phyloP scores from a whole-genome alignment of 305 asterid species.

The Fraxinus baroniana region DNA sequence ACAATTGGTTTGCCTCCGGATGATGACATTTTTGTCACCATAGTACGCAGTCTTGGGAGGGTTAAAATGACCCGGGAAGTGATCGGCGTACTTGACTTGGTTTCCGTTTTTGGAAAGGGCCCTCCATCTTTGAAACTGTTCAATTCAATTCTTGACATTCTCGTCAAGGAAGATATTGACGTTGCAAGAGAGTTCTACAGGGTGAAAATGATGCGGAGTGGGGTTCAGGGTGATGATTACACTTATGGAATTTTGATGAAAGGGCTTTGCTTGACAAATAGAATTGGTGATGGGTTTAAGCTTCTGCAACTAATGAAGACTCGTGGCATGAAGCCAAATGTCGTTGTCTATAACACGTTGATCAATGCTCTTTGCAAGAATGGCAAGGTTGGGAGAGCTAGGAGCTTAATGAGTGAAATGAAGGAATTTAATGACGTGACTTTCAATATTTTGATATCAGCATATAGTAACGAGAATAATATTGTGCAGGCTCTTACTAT shows the following conservation, averaged over 20 bases:
- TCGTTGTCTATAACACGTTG: slow-evolving; percentile 69
- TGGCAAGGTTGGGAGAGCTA: slow-evolving; percentile 79
- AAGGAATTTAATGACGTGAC: slow-evolving; percentile 60
- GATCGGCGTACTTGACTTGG: slow-evolving; percentile 56
- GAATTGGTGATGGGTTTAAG: slow-evolving; percentile 85
- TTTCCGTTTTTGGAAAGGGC: slow-evolving; percentile 48
- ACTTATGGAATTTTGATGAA: slow-evolving; percentile 89
- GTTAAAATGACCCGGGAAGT: slow-evolving; percentile 62
- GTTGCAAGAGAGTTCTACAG: slow-evolving; percentile 80
- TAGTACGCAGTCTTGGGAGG: slow-evolving; percentile 73
- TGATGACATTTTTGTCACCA: slow-evolving; percentile 68
- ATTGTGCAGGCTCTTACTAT: slow-evolving; percentile 74
- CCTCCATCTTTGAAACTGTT: slow-evolving; percentile 64
- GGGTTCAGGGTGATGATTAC: slow-evolving; percentile 72
- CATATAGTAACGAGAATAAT: slow-evolving; percentile 66
- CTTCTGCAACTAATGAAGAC: slow-evolving; percentile 71
- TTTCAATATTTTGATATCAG: slow-evolving; percentile 67
- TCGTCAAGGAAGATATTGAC: slow-evolving; percentile 82
- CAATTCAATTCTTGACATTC: slow-evolving; percentile 79
- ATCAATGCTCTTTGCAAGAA: slow-evolving; percentile 78
- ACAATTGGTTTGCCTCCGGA: slow-evolving; percentile 50
- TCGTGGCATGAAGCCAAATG: slow-evolving; percentile 43
- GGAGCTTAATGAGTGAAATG: slow-evolving; percentile 76
- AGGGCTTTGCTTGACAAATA: slow-evolving; percentile 84
- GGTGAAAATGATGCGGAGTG: slow-evolving; percentile 71